Conservation (phyloP, 179 eudicot genomes). For the Monotropa hypopitys region DNA sequence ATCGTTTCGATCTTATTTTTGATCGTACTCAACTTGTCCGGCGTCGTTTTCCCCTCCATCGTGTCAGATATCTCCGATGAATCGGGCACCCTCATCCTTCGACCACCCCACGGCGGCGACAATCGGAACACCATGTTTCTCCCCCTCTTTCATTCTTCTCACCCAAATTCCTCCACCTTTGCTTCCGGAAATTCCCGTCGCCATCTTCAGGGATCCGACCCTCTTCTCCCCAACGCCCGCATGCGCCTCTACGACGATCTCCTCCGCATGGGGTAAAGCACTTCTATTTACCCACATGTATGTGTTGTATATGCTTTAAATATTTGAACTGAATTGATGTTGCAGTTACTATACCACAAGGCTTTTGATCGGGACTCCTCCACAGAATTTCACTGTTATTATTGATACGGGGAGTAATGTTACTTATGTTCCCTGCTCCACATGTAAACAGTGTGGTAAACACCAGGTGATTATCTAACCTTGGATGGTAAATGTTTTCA, state of each 20-base stretch:
- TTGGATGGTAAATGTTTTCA: neutral
- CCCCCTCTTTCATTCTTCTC: constrained; percentile 46
- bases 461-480: constrained; percentile 51
- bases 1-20: constrained; percentile 7
- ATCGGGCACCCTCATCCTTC: constrained; percentile 15
- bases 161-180: constrained; percentile 17
- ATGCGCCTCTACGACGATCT: constrained; percentile 82
- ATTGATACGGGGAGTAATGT: constrained; percentile 89
- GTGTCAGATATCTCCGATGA: constrained; percentile 7
- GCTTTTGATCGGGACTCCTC: constrained; percentile 70
- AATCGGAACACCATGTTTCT: constrained; percentile 37
- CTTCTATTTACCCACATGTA: neutral
- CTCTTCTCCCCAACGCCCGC: constrained; percentile 36
- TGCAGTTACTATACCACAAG: constrained; percentile 81
- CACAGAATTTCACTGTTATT: constrained; percentile 71
- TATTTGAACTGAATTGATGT: neutral
- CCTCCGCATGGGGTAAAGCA: constrained; percentile 50
- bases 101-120: constrained; percentile 8
- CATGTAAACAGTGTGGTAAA: constrained; percentile 80
- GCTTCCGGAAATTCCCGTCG: constrained; percentile 25
- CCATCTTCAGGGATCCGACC: constrained; percentile 31
- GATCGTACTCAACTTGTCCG: neutral
- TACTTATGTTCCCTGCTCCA: constrained; percentile 83
- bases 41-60: neutral
- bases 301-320: neutral